Evolutionary conservation across 495 filamentous ascomycete species (phyloP).

Genomic region (Friedmanniomyces simplex): DNA sequence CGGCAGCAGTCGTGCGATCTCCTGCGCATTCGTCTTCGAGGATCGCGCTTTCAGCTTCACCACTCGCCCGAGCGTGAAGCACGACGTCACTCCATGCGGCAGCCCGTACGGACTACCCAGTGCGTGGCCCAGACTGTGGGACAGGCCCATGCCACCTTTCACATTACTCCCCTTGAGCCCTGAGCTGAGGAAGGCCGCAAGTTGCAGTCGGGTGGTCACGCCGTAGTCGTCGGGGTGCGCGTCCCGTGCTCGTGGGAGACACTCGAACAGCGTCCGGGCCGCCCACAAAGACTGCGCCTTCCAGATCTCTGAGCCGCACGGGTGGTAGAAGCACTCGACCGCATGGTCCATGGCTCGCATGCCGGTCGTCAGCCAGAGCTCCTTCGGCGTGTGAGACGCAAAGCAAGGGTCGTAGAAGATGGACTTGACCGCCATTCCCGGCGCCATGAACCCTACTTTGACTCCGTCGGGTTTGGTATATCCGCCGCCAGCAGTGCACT

Average conservation of each 20-base stretch:
- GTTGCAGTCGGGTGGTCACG: no score
- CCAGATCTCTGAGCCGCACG: conserved; percentile 24
- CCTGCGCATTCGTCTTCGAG: conserved; percentile 18
- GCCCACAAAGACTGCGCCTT: conserved; percentile 21
- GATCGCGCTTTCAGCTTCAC: conserved; percentile 25
- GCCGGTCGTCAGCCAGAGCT: conserved; percentile 25
- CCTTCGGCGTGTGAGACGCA: conserved; percentile 20
- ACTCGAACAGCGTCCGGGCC: conserved; percentile 21
- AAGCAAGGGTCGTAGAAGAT: conserved; percentile 25
- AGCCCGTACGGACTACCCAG: conserved; percentile 24
- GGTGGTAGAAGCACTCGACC: conserved; percentile 26
- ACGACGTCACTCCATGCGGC: conserved; percentile 26
- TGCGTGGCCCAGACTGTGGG: conserved; percentile 25
- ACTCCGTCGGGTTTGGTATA: conserved; percentile 21
- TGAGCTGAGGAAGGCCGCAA: conserved; percentile 12
- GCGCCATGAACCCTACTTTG: conserved; percentile 23
- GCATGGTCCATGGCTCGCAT: conserved; percentile 26
- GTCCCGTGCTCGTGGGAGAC: conserved; percentile 20
- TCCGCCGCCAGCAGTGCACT: conserved; percentile 24
- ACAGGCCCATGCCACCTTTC: conserved; percentile 19
- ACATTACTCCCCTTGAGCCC: conserved; percentile 9
- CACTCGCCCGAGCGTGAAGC: conserved; percentile 23
- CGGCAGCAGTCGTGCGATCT: conserved; percentile 24
- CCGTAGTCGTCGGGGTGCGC: conserved; percentile 18
- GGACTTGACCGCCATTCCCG: conserved; percentile 21